These are phyloP conservation scores for Gonium pectorale DNA, from an alignment of 139 green algal genomes.

Conservation along the genomic window DNA sequence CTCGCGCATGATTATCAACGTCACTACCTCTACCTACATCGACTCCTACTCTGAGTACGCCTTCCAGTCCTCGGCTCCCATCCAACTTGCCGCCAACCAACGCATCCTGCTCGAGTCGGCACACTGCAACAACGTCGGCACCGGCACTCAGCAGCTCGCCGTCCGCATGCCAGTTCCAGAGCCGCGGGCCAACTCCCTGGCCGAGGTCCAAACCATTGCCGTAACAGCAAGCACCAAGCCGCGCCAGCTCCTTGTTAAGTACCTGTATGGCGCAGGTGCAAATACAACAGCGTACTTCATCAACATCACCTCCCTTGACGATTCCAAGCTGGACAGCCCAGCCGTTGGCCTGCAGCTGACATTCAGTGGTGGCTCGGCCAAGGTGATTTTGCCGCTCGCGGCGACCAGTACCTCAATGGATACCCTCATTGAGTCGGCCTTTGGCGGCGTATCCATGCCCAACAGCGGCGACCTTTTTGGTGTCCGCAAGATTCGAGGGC, in stretches of 20 bases:
- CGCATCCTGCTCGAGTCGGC: slow-evolving; percentile 35
- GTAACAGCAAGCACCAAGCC: background rate
- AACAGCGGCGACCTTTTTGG: slow-evolving; percentile 13
- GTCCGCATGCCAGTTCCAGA: slow-evolving; percentile 13
- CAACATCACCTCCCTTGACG: background rate
- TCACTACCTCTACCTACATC: background rate
- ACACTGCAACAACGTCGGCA: slow-evolving; percentile 10
- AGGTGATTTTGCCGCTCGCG: background rate
- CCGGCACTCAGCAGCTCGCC: slow-evolving; percentile 18
- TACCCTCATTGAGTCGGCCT: background rate
- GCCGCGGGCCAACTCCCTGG: slow-evolving; percentile 14
- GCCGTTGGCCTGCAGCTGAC: background rate
- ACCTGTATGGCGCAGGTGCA: slow-evolving; percentile 25
- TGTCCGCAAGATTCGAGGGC: background rate
- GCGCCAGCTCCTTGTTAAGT: background rate
- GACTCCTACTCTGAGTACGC: slow-evolving; percentile 26
- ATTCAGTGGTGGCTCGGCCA: background rate
- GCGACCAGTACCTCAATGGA: background rate
- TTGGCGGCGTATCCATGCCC: background rate
- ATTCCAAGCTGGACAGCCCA: background rate
- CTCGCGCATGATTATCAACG: background rate
- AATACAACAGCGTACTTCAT: background rate
- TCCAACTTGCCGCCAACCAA: slow-evolving; percentile 40
- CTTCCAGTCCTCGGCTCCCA: background rate
- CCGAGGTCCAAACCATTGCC: slow-evolving; percentile 3